phyloP scores from a whole-genome alignment of 2,329 filamentous ascomycete species.

The Clathrospora elynae region DNA sequence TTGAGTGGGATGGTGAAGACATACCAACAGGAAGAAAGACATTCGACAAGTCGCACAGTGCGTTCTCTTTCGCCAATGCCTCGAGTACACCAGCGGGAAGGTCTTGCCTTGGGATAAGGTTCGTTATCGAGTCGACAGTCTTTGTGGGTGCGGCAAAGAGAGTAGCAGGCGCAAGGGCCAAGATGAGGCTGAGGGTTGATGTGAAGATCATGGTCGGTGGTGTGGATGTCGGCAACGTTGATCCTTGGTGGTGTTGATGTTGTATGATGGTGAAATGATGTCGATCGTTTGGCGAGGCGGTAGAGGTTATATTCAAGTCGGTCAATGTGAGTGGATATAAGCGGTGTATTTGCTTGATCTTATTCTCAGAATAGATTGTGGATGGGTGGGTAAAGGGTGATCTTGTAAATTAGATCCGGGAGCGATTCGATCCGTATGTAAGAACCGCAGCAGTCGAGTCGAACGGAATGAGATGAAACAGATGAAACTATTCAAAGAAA shows the following conservation, averaged over 20 bases:
- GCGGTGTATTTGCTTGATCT: conserved; percentile 2
- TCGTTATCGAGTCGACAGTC: conserved; percentile 27
- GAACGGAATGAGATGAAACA: too few species aligned
- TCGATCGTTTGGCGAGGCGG: conserved; percentile 2
- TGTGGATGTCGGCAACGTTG: conserved; percentile 1
- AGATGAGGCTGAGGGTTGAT: conserved; percentile 35
- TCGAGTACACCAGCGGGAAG: conserved; percentile 26
- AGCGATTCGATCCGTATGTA: too few species aligned
- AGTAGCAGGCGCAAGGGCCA: conserved; percentile 42
- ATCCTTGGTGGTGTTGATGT: conserved; percentile 6
- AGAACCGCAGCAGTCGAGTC: too few species aligned
- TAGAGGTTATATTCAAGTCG: conserved; percentile 9
- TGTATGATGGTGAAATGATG: conserved; percentile 12
- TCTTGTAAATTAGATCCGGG: not conserved
- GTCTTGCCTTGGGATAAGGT: conserved; percentile 23
- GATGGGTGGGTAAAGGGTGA: conserved; percentile 2
- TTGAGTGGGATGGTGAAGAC: conserved; percentile 5
- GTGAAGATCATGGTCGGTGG: conserved; percentile 43
- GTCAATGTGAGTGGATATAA: not conserved
- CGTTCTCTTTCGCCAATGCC: conserved; percentile 28
- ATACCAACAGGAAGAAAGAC: conserved; percentile 42
- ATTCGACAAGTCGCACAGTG: conserved; percentile 37
- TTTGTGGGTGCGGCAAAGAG: conserved; percentile 43
- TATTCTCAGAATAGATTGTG: conserved; percentile 15
- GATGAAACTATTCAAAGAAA: too few species aligned